These are phyloP conservation scores for Rhizoclosmatium sp. DNA, from an alignment of 192 early-diverging fungal genomes.

Conservation along the genomic window DNA sequence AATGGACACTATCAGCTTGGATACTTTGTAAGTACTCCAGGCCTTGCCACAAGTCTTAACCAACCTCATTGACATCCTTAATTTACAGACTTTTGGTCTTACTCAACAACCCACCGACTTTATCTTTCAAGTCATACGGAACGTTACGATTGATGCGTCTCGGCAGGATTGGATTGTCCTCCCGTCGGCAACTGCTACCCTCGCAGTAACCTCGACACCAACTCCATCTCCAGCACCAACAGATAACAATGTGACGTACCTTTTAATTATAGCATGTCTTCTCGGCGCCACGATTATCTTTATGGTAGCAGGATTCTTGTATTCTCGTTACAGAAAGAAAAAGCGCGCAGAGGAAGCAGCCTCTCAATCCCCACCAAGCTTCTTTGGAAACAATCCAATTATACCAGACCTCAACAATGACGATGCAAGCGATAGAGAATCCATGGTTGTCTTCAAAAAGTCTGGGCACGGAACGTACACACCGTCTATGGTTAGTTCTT, in stretches of 20 bases:
- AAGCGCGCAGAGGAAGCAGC: no score
- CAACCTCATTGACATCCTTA: no score
- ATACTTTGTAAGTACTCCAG: neutral
- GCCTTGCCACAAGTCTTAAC: no score
- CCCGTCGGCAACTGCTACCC: neutral
- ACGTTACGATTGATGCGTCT: neutral
- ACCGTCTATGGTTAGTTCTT: neutral
- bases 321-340: no score
- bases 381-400: neutral
- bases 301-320: neutral
- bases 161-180: neutral
- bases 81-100: neutral
- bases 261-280: neutral
- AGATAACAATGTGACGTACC: neutral
- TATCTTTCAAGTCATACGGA: neutral
- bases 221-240: neutral
- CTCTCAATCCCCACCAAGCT: neutral
- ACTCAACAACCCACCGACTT: slow-evolving; percentile 4
- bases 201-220: neutral
- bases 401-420: neutral
- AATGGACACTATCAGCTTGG: neutral
- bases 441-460: slow-evolving; percentile 6
- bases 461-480: neutral
- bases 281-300: neutral
- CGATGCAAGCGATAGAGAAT: neutral